phyloP scores from a whole-genome alignment of 768 basidiomycete genomes.

The Lyophyllum atratum region DNA sequence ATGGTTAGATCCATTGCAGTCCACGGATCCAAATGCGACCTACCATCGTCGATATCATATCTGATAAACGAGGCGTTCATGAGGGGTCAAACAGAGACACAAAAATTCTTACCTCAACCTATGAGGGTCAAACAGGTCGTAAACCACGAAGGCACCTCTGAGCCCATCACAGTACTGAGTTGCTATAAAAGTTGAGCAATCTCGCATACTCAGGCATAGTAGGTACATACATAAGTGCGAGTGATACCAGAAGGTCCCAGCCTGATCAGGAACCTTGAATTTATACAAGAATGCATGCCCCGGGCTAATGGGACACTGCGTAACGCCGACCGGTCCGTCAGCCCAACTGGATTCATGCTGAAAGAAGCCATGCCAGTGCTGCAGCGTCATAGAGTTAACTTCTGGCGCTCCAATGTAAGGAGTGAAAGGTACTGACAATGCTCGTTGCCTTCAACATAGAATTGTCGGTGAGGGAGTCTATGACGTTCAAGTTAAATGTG shows the following conservation, averaged over 20 bases:
- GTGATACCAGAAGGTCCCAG: not conserved
- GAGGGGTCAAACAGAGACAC: not conserved
- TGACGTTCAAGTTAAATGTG: constrained; percentile 43
- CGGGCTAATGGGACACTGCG: constrained; percentile 50
- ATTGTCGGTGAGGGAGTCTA: constrained; percentile 43
- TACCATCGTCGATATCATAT: constrained; percentile 49
- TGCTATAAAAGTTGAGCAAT: constrained; percentile 15
- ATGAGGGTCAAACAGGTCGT: constrained; percentile 42
- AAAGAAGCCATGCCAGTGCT: constrained; percentile 58
- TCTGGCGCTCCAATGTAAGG: not conserved
- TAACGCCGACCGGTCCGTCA: constrained; percentile 45
- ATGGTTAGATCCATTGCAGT: not conserved
- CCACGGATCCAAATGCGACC: not conserved
- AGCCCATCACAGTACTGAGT: constrained; percentile 62
- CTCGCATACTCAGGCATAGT: constrained; percentile 22
- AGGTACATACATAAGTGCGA: not conserved
- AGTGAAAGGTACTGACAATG: constrained; percentile 24
- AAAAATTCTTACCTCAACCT: constrained; percentile 18
- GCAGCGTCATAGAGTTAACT: not conserved
- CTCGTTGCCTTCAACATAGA: constrained; percentile 30
- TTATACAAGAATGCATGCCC: constrained; percentile 33
- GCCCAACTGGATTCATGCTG: constrained; percentile 44
- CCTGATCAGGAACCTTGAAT: not conserved
- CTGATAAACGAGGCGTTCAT: constrained; percentile 4
- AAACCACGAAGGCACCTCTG: constrained; percentile 48